A percentile compares a stretch with the other conserved stretches of the same genome.
Evolutionary conservation across 2,329 filamentous ascomycete genomes (phyloP).

Genomic region (Alternaria longipes): DNA sequence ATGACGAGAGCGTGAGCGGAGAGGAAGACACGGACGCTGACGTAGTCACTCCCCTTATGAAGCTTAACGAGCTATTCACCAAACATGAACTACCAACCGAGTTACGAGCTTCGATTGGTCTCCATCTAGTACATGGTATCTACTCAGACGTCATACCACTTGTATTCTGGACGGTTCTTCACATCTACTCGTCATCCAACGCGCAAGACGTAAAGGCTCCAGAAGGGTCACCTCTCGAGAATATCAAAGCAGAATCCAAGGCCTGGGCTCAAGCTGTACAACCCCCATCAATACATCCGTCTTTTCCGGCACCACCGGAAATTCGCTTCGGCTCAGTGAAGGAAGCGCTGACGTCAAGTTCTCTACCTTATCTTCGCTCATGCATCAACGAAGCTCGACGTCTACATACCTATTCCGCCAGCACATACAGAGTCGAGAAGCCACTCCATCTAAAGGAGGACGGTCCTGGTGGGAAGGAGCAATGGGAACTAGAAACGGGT

Average conservation of each 20-base stretch:
- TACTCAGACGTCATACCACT: conserved; percentile 43
- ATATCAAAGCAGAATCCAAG: conserved; percentile 41
- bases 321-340: conserved; percentile 34
- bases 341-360: conserved; percentile 16
- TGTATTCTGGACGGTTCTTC: conserved; percentile 46
- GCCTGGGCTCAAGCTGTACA: conserved; percentile 44
- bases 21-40: conserved; percentile 49
- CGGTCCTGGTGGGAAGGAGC: conserved; percentile 30
- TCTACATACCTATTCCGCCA: conserved; percentile 38
- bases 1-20: conserved; percentile 47
- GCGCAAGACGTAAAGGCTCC: conserved; percentile 11
- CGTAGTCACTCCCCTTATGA: conserved; percentile 41
- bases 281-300: conserved; percentile 48
- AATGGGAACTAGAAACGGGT: conserved; percentile 38
- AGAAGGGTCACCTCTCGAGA: conserved; percentile 29
- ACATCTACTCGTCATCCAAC: conserved; percentile 35
- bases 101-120: conserved; percentile 42
- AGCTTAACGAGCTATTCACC: conserved; percentile 43
- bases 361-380: conserved; percentile 41
- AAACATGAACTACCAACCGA: conserved; percentile 38
- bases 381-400: conserved; percentile 45
- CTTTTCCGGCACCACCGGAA: conserved; percentile 47
- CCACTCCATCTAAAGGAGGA: conserved; percentile 35
- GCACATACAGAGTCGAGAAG: conserved; percentile 31
- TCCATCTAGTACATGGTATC: conserved; percentile 42